Evolutionary conservation across 352 stramenopile genomes (phyloP).

Genomic region (Phytophthora gonapodyides): DNA sequence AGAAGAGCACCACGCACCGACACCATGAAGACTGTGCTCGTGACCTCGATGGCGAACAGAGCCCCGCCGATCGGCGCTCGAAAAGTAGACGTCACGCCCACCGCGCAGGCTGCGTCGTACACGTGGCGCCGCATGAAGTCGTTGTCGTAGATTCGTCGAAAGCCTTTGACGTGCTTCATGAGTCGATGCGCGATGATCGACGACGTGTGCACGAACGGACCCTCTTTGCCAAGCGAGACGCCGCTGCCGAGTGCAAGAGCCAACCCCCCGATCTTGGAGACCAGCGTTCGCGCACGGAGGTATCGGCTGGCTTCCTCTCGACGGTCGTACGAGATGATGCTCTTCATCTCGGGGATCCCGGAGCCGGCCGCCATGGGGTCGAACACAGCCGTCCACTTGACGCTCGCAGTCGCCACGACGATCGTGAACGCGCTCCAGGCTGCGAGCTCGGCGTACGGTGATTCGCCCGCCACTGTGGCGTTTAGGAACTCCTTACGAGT

Average conservation of each 20-base stretch:
- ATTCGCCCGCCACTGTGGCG: slow-evolving; percentile 12
- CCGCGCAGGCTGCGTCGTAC: slow-evolving; percentile 87
- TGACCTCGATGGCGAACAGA: slow-evolving; percentile 92
- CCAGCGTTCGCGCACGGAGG: slow-evolving; percentile 49
- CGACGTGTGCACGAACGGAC: slow-evolving; percentile 95
- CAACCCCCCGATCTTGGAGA: slow-evolving; percentile 90
- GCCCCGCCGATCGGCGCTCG: slow-evolving; percentile 89
- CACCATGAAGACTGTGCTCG: slow-evolving; percentile 72
- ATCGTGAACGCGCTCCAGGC: slow-evolving; percentile 46
- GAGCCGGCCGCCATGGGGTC: slow-evolving; percentile 59
- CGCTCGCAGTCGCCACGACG: slow-evolving; percentile 35
- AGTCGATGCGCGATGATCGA: slow-evolving; percentile 87
- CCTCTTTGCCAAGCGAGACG: slow-evolving; percentile 96
- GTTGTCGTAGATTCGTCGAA: slow-evolving; percentile 66
- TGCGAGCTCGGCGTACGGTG: slow-evolving; percentile 28
- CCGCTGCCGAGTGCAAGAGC: slow-evolving; percentile 90
- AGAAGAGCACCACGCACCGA: slow-evolving; percentile 28
- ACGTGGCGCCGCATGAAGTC: slow-evolving; percentile 80
- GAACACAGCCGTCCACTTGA: slow-evolving; percentile 50
- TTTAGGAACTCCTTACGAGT: slow-evolving; percentile 22
- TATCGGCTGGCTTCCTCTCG: slow-evolving; percentile 52
- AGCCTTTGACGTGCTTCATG: slow-evolving; percentile 76
- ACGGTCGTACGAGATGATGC: slow-evolving; percentile 70
- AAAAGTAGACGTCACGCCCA: slow-evolving; percentile 90
- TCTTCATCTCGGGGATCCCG: slow-evolving; percentile 81